A percentile compares a stretch with the other conserved stretches of the same genome.
Evolutionary conservation across 768 basidiomycete genomes (phyloP).

Genomic region (Chalciporus piperatus): DNA sequence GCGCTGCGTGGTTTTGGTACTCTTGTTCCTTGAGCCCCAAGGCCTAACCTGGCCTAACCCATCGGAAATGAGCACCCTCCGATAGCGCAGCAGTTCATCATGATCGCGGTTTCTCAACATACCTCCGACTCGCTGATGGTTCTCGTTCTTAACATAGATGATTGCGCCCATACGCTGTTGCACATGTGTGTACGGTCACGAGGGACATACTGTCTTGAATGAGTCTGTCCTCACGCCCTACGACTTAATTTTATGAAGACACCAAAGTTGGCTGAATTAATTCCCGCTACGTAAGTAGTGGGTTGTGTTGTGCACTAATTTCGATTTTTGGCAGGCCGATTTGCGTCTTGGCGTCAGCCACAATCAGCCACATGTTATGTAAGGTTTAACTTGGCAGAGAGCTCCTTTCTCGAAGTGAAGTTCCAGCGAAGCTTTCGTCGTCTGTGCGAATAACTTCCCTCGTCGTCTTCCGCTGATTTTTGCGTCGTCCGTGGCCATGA

Average conservation of each 20-base stretch:
- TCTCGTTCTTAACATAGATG: slow-evolving; percentile 6
- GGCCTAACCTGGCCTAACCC: background rate
- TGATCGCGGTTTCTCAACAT: background rate
- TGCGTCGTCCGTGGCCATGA: too few species aligned
- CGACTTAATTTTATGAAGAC: slow-evolving; percentile 1
- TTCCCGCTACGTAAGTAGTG: too few species aligned
- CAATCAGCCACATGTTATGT: too few species aligned
- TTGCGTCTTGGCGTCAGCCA: too few species aligned
- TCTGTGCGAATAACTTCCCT: too few species aligned
- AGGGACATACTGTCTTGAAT: slow-evolving; percentile 16
- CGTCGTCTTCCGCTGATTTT: too few species aligned
- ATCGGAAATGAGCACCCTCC: background rate
- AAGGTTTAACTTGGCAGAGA: too few species aligned
- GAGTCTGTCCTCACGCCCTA: slow-evolving; percentile 17
- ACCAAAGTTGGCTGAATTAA: slow-evolving; percentile 18
- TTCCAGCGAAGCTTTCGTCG: too few species aligned
- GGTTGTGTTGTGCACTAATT: too few species aligned
- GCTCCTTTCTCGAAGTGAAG: too few species aligned
- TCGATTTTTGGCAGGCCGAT: too few species aligned
- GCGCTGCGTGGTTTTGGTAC: background rate
- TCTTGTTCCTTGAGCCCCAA: background rate
- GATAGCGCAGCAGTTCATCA: background rate
- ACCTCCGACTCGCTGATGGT: background rate
- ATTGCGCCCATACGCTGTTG: slow-evolving; percentile 21
- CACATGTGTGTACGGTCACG: slow-evolving; percentile 21